Evolutionary conservation across 148 eudicot genomes (phyloP), one percentile per base, ranked within the genome.

Genomic region (Diospyros lotus): DNA sequence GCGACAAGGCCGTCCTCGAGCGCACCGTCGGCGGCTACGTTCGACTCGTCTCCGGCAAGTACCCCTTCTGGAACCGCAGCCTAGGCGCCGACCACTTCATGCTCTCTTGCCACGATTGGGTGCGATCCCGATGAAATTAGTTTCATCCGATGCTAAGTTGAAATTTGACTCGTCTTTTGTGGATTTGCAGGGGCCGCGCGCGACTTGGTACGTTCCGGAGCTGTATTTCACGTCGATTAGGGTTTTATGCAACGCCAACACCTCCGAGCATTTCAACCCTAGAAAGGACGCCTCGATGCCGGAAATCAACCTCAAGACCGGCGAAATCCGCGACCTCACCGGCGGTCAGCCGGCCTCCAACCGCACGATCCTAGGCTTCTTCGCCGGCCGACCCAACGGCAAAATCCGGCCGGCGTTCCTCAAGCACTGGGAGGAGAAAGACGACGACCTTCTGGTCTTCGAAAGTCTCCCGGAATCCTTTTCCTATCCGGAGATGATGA

Each of bases 61-160:
- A 93, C 66, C 89, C 84, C 8, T 89, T 78, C 50, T 93, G 97
- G 94, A 92, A 92, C 66, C 55, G 83, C 52, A 92, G 89, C 78
- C 69, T 80, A 48, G 97, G 94, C 1, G 87, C 84, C 2, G 94
- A 92, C 87, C 97, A 92, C 58, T 88, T 90, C 90, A 89, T 89
- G 89, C 85, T 87, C 48, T 84, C 93, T 60, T 87, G 93, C 83
- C 93, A 89, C 71, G 93, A 92, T 81, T 91, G 96, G 96, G 96
- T 91, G 83, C 55, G 79, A 6, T 28, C 28, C 28, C 28, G 28
- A 28, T 28, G 28, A 28, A 28, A 28, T 28, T 28, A 28, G 28
- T 28, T 28, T 28, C 28, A 28, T 28, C 28, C 28, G 0, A 28
- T 28, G 28, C 28, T 28, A 28, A 28, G 28, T 28, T 28, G 28